Percentiles rank a stretch among this genome's conserved stretches.
phyloP scores from a whole-genome alignment of 2,329 filamentous ascomycete genomes.

The Ceratocystis albifundus region DNA sequence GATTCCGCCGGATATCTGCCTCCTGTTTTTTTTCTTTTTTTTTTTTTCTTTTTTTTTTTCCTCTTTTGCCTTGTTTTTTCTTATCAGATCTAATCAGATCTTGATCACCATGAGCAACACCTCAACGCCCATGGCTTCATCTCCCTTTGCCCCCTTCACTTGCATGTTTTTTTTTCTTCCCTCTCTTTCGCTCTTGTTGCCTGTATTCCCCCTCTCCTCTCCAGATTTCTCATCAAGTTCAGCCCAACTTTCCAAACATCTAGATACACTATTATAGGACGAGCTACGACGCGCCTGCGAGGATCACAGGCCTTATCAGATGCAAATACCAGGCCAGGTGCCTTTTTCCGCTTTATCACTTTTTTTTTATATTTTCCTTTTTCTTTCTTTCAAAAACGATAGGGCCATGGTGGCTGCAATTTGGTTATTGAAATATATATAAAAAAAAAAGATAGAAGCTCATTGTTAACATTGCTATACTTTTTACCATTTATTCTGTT shows the following conservation, averaged over 20 bases:
- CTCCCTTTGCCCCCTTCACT: background rate
- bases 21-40: background rate
- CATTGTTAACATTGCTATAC: background rate
- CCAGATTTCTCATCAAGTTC: background rate
- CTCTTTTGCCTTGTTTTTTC: background rate
- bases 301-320: slow-evolving; percentile 18
- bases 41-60: background rate
- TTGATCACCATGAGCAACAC: background rate
- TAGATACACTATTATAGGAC: slow-evolving; percentile 14
- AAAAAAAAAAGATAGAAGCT: background rate
- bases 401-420: background rate
- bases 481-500: background rate
- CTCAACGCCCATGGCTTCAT: background rate
- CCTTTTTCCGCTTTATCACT: slow-evolving; percentile 5
- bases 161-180: background rate
- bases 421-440: too few species aligned
- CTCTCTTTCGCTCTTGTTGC: slow-evolving; percentile 1
- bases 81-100: slow-evolving; percentile 15
- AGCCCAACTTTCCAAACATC: background rate
- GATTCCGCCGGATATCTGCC: background rate
- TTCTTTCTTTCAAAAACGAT: background rate
- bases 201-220: background rate
- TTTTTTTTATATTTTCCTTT: background rate
- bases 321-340: slow-evolving; percentile 1
- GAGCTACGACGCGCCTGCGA: slow-evolving; percentile 11